These are phyloP conservation scores for Anthracocystis walkeri DNA, from an alignment of 1,284 basidiomycete genomes.

Conservation along the genomic window DNA sequence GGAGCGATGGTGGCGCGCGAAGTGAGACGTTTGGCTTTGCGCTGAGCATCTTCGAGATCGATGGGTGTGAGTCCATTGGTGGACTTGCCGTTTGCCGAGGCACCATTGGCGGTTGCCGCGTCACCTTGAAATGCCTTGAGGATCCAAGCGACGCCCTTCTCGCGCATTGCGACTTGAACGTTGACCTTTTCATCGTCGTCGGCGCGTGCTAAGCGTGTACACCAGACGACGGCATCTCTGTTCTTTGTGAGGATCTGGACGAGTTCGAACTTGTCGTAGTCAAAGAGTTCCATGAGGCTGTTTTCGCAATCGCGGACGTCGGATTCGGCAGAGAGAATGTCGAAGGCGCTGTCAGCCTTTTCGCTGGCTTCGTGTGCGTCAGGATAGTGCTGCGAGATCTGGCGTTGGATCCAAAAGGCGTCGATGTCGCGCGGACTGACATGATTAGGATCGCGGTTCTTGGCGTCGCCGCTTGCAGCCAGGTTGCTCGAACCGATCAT, in stretches of 20 bases:
- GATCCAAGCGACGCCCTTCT: slow-evolving; percentile 97
- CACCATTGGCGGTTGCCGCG: slow-evolving; percentile 5
- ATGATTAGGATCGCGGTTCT: slow-evolving; percentile 70
- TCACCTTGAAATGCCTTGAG: slow-evolving; percentile 78
- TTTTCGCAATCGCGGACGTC: slow-evolving; percentile 96
- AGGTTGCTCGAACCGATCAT: slow-evolving; percentile 48
- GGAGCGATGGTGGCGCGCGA: slow-evolving; percentile 90
- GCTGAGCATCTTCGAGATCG: slow-evolving; percentile 78
- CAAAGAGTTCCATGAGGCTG: slow-evolving; percentile 95
- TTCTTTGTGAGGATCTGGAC: slow-evolving; percentile 94
- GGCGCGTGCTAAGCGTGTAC: slow-evolving; percentile 91
- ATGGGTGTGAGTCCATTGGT: slow-evolving; percentile 74
- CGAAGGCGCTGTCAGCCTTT: slow-evolving; percentile 87
- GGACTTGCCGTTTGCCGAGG: slow-evolving; percentile 30
- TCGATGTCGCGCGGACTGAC: slow-evolving; percentile 92
- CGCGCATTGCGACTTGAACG: slow-evolving; percentile 97
- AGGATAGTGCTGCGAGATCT: slow-evolving; percentile 88
- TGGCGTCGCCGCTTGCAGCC: slow-evolving; percentile 69
- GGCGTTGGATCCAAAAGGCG: slow-evolving; percentile 97
- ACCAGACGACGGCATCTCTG: slow-evolving; percentile 96
- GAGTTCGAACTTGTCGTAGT: slow-evolving; percentile 89
- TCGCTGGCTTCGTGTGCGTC: slow-evolving; percentile 94
- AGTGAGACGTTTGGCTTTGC: slow-evolving; percentile 73
- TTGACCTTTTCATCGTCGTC: slow-evolving; percentile 91
- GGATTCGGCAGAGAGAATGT: slow-evolving; percentile 85